These are phyloP conservation scores for Crithidia sp. DNA, from an alignment of 208 protist species.

Conservation along the genomic window DNA sequence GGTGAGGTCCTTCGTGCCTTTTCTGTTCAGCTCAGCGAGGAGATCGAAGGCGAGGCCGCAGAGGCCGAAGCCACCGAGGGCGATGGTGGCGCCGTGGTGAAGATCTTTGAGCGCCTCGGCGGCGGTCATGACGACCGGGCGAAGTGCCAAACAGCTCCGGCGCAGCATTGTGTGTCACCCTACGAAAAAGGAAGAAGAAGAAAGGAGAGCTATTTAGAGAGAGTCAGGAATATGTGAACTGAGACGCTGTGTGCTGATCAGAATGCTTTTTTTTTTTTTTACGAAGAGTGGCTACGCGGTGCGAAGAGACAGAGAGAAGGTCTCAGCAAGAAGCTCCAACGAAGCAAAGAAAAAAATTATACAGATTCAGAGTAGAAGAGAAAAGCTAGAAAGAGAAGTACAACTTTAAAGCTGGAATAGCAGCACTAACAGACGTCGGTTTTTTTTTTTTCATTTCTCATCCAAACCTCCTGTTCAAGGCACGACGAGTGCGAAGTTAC, in stretches of 20 bases:
- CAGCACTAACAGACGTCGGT: too few species aligned
- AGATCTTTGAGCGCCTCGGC: slow-evolving; percentile 65
- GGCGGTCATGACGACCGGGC: slow-evolving; percentile 30
- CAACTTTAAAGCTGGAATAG: too few species aligned
- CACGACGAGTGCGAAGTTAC: too few species aligned
- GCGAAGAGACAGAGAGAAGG: background rate
- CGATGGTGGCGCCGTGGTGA: slow-evolving; percentile 45
- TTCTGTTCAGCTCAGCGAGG: slow-evolving; percentile 65
- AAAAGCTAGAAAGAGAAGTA: background rate
- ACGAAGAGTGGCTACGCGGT: background rate
- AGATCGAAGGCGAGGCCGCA: slow-evolving; percentile 92
- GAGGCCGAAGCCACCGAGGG: slow-evolving; percentile 92
- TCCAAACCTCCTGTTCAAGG: too few species aligned
- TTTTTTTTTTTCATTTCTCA: too few species aligned
- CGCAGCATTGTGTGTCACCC: slow-evolving; percentile 22
- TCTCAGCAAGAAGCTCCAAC: too few species aligned
- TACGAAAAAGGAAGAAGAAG: background rate
- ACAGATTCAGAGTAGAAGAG: background rate
- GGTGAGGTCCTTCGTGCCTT: slow-evolving; percentile 75
- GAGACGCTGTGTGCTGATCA: too few species aligned
- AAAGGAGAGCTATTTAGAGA: slow-evolving; percentile 15
- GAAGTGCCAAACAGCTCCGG: slow-evolving; percentile 9
- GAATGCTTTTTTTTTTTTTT: too few species aligned
- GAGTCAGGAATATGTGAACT: too few species aligned
- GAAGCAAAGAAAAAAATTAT: background rate